Percentiles rank a stretch among this genome's conserved stretches.
Conservation (phyloP, 257 asterid genomes). For the Cordia subcordata region DNA sequence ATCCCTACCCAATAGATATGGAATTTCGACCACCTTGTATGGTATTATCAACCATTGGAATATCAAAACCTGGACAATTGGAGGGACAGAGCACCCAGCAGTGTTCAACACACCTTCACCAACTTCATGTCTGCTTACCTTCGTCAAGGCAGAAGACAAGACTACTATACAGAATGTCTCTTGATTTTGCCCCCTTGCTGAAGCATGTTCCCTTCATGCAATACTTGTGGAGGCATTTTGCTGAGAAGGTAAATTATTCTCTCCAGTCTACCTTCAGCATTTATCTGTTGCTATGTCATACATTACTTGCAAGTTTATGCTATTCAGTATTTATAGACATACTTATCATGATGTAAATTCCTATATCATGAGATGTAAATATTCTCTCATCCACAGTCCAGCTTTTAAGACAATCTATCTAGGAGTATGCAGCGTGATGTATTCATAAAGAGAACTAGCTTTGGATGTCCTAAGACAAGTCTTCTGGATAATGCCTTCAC, state of each 20-base stretch:
- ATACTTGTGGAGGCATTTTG: slow-evolving; percentile 82
- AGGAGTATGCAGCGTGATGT: too few species aligned
- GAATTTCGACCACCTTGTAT: slow-evolving; percentile 92
- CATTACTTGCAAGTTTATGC: neutral
- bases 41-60: slow-evolving; percentile 88
- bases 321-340: neutral
- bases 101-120: slow-evolving; percentile 93
- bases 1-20: slow-evolving; percentile 96
- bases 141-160: slow-evolving; percentile 82
- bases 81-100: slow-evolving; percentile 75
- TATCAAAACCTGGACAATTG: slow-evolving; percentile 85
- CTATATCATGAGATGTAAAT: too few species aligned
- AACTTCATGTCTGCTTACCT: slow-evolving; percentile 91
- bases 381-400: too few species aligned
- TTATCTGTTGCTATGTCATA: neutral
- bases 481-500: too few species aligned
- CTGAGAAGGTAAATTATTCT: slow-evolving; percentile 60
- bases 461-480: too few species aligned
- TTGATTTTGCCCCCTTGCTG: slow-evolving; percentile 88
- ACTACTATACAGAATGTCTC: slow-evolving; percentile 89
- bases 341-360: too few species aligned
- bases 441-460: too few species aligned
- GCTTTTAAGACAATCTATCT: too few species aligned
- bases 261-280: neutral
- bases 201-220: slow-evolving; percentile 82